These are phyloP conservation scores for Aspergillus tubingensis DNA, from an alignment of 2,329 filamentous ascomycete genomes.

Conservation along the genomic window DNA sequence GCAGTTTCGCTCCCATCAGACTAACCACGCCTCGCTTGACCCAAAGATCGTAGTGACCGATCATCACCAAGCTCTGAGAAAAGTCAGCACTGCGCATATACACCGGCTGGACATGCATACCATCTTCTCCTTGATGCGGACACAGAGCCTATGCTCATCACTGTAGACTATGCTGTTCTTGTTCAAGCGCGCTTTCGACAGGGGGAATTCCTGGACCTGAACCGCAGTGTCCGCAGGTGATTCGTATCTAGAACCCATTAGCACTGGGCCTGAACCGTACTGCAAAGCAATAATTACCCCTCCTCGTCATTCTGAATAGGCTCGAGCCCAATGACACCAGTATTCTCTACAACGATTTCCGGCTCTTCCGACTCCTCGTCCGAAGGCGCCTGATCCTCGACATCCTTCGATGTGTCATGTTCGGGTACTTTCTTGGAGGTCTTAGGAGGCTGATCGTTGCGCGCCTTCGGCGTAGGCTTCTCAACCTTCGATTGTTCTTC, in stretches of 20 bases:
- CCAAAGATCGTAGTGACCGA: conserved; percentile 61
- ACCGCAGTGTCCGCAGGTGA: conserved; percentile 32
- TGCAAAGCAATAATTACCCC: conserved; percentile 20
- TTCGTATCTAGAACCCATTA: conserved; percentile 32
- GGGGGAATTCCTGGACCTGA: conserved; percentile 40
- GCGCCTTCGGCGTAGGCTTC: conserved; percentile 14
- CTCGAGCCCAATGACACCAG: conserved; percentile 25
- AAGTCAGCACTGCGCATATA: conserved; percentile 20
- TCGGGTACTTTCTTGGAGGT: background rate
- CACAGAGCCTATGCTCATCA: conserved; percentile 40
- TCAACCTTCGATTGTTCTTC: conserved; percentile 16
- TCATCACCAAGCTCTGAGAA: conserved; percentile 42
- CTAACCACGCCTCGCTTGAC: conserved; percentile 58
- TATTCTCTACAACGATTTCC: conserved; percentile 20
- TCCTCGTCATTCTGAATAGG: conserved; percentile 30
- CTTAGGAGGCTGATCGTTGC: conserved; percentile 10
- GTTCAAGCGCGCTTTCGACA: conserved; percentile 41
- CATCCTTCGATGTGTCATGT: background rate
- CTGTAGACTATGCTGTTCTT: conserved; percentile 42
- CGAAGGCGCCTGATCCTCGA: conserved; percentile 14
- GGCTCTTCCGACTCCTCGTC: conserved; percentile 24
- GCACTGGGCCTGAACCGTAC: background rate
- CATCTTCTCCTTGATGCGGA: conserved; percentile 44
- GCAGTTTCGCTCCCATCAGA: conserved; percentile 60
- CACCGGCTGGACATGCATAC: conserved; percentile 23